Percentiles rank a stretch among this genome's conserved stretches.
Conservation (phyloP, 2,329 filamentous ascomycete genomes). For the Neonectria ditissima region DNA sequence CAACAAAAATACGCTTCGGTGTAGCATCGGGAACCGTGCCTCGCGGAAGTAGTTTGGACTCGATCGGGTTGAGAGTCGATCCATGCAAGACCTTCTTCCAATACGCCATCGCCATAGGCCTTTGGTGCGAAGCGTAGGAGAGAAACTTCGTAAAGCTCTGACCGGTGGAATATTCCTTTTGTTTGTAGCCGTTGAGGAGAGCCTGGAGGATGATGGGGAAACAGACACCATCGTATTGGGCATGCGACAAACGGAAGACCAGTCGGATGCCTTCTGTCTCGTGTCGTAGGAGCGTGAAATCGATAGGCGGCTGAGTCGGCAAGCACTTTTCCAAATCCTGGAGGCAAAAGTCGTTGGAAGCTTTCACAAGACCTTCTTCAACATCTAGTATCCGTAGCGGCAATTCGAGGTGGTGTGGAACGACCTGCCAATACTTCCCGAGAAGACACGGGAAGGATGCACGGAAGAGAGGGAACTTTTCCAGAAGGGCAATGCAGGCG, state of each 20-base stretch:
- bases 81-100: conserved; percentile 57
- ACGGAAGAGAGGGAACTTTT: conserved; percentile 37
- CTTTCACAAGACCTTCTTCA: conserved; percentile 23
- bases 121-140: not conserved
- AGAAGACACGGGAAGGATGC: conserved; percentile 34
- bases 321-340: conserved; percentile 9
- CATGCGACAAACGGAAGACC: conserved; percentile 55
- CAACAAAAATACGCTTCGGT: not conserved
- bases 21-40: not conserved
- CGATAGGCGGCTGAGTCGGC: conserved; percentile 23
- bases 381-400: conserved; percentile 24
- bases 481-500: conserved; percentile 25
- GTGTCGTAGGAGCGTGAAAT: conserved; percentile 34
- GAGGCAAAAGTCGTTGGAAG: conserved; percentile 27
- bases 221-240: conserved; percentile 61
- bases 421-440: conserved; percentile 38
- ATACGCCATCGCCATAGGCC: conserved; percentile 46
- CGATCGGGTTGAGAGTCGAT: conserved; percentile 45
- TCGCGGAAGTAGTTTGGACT: conserved; percentile 6
- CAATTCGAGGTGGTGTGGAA: conserved; percentile 28
- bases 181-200: conserved; percentile 52
- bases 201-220: conserved; percentile 54
- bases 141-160: conserved; percentile 41
- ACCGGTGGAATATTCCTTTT: conserved; percentile 34
- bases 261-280: conserved; percentile 32